Base-by-base conservation (phyloP, 2,329 filamentous ascomycete species). In the Ophiostoma ips region DNA sequence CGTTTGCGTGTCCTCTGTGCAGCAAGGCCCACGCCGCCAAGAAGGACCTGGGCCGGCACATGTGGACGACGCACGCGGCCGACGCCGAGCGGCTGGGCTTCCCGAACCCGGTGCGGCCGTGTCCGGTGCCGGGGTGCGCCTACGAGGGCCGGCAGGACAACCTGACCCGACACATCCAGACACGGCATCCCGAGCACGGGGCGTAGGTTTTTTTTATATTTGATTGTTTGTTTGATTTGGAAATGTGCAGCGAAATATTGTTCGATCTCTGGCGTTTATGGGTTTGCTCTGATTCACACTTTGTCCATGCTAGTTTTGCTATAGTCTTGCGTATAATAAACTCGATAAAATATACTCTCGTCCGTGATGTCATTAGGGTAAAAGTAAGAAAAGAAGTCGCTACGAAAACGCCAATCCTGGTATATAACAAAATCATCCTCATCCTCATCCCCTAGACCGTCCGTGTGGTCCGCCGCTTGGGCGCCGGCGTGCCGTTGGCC, bases 401-500 rank as follows among this genome's bases (percentile, higher is more conserved):
- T 12, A n/a, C n/a, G n/a, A n/a, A 46, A n/a, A 34, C 28, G 16
- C 18, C 30, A 33, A 45, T 21, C 24, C 24, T 12, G 19, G 16
- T 7, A 41, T 41, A 45, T 12, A 34, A 33, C 33, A 46, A 33
- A 2, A n/a, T n/a, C n/a, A n/a, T n/a, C n/a, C n/a, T n/a, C n/a
- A n/a, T n/a, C n/a, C n/a, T n/a, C 8, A 34, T 15, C 15, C n/a
- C 35, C 34, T 16, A 52, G 15, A 21, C 35, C 1, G 35, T 52
- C 21, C 49, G 34, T 19, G 50, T 41, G n/a, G 40, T 45, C 31
- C 55, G 35, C 21, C 53, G 50, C 48, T 57, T 57, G 5, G 57
- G 56, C 10, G 55, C 57, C 4, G 57, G 57, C 19, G 57, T 57
- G 2, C 55, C 56, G 28, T 56, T 57, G 10, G 51, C 55, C 30